phyloP scores from a whole-genome alignment of 257 asterid species.

The Schizonepeta tenuifolia region DNA sequence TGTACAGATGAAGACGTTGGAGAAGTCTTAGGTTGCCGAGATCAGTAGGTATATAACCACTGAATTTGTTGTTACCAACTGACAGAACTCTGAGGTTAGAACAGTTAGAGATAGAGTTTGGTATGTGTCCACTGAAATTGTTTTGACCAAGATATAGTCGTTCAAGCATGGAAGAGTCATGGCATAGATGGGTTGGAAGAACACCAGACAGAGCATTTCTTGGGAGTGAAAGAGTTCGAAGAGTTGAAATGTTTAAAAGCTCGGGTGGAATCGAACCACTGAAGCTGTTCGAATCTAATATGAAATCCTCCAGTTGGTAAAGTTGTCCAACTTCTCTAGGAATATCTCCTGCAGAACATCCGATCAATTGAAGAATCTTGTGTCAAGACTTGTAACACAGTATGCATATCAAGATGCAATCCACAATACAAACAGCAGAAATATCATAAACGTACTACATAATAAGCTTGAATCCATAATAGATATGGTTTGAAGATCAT shows the following conservation, averaged over 20 bases:
- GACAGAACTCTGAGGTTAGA: constrained; percentile 30
- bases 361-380: not conserved
- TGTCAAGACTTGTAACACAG: no score
- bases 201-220: constrained; percentile 16
- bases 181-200: constrained; percentile 28
- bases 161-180: not conserved
- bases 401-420: no score
- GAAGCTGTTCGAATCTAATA: not conserved
- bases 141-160: not conserved
- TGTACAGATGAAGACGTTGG: not conserved
- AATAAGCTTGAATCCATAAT: no score
- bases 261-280: not conserved
- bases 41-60: constrained; percentile 30
- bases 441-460: no score
- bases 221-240: not conserved
- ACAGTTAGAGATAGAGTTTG: constrained; percentile 39
- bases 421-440: no score
- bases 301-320: not conserved
- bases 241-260: constrained; percentile 33
- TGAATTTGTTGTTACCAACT: constrained; percentile 4
- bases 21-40: constrained; percentile 33
- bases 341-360: constrained; percentile 9
- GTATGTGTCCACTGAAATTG: constrained; percentile 34
- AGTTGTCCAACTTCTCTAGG: constrained; percentile 7
- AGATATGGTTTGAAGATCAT: no score